These are phyloP conservation scores for Odonthalia washingtoniensis DNA, from an alignment of 31 red algal species.

Conservation along the genomic window DNA sequence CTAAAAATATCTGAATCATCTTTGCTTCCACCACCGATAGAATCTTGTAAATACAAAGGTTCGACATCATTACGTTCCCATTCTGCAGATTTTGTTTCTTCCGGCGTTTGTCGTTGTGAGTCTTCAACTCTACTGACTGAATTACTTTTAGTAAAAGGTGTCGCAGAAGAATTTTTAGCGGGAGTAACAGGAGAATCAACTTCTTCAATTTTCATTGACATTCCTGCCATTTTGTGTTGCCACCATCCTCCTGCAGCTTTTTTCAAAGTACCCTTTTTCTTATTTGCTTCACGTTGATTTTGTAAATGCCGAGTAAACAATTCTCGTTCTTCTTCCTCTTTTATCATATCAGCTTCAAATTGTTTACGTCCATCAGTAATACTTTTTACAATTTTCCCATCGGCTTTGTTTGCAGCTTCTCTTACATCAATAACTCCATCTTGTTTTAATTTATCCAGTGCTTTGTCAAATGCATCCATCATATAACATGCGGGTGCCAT, in stretches of 20 bases:
- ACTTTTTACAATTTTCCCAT: conserved; percentile 16
- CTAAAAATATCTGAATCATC: background rate
- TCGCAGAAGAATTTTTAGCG: background rate
- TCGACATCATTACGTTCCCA: background rate
- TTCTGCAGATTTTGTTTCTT: background rate
- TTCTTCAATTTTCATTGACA: background rate
- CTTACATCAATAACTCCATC: conserved; percentile 64
- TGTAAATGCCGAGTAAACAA: conserved; percentile 46
- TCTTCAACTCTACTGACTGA: background rate
- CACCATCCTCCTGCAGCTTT: conserved; percentile 15
- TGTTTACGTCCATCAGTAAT: conserved; percentile 1
- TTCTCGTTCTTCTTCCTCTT: conserved; percentile 59
- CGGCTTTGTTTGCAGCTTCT: conserved; percentile 44
- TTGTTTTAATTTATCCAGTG: conserved; percentile 36
- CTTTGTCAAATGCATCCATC: conserved; percentile 63
- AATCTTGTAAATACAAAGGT: background rate
- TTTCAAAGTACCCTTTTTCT: conserved; percentile 35
- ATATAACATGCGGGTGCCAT: conserved; percentile 66
- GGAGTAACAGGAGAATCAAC: background rate
- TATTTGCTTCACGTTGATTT: conserved; percentile 39
- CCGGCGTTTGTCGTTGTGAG: background rate
- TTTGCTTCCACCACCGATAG: background rate
- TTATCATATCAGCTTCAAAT: conserved; percentile 61
- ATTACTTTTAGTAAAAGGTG: background rate
- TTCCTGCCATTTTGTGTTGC: background rate